Evolutionary conservation across 2,329 filamentous ascomycete genomes (phyloP), one percentile per base, ranked within the genome.

Genomic region (Cladosporium cucumerinum): DNA sequence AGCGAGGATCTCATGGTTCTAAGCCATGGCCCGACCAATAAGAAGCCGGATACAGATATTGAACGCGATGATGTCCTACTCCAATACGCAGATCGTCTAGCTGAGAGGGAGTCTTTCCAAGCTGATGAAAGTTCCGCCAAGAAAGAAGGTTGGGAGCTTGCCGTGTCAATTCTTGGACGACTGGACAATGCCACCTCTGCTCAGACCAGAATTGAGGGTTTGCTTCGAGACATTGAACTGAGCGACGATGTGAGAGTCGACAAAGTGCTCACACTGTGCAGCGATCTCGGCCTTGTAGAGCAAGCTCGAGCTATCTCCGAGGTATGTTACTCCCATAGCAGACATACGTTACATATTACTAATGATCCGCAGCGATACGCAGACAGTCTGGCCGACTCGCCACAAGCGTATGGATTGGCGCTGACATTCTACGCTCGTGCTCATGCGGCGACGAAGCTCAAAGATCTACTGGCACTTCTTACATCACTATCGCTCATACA

Each of bases 371-470:
- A 96, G 91, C 88, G 89, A 69, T 97, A 92, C 74, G 94, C 93
- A 65, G 89, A 97, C 69, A 84, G 88, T 57, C 83, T 97, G 46
- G 86, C 88, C 12, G 84, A 66, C 85, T 87, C 49, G 89, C 90
- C 0, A 71, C 61, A 69, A 34, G 61, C 68, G 10, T 97, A 94
- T 70, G 94, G 94, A 62, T 87, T 94, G 69, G 91, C 92, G 0
- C 84, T 98, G 23, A 89, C 95, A 79, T 97, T 96, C 81, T 98
- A 95, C 75, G 90, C 94, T 26, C 86, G 96, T 14, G 91, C 93
- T 3, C 93, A 96, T 73, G 87, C 89, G 28, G 81, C 87, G 1
- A 82, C 85, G 68, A 96, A 94, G 77, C 89, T 97, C 61, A 91
- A 91, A 72, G 88, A 93, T 68, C 90, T 97, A 23, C 84, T 97